Base-by-base conservation (phyloP, 2,329 filamentous ascomycete genomes). In the Phialophora verrucosa region DNA sequence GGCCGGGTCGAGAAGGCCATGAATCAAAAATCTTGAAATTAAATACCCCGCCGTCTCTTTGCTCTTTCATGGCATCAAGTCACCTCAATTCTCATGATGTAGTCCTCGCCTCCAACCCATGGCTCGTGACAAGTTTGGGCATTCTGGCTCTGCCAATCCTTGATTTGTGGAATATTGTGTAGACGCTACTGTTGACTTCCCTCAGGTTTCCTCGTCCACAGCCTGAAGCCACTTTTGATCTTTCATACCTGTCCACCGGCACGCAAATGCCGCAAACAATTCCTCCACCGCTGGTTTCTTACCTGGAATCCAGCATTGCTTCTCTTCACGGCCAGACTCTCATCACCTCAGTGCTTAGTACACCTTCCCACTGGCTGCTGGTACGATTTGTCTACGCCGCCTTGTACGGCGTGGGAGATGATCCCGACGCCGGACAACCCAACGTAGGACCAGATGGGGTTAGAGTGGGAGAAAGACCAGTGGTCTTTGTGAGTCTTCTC, bases 401-500 rank as follows among this genome's bases (percentile, higher is more conserved):
- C 17, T 74, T 88, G 42, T 74, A 72, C 51, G 62, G 70, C 8
- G 42, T 62, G 25, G 65, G 60, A 47, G 67, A 68, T 72, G 65
- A 31, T n/a, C 14, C 14, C 44, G 54, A 23, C 2, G 17, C 25
- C n/a, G 14, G 29, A 35, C 27, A 55, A 31, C 14, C 20, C 32
- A 42, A 17, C 49, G 63, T 2, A 17, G 27, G 8, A 32, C 42
- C 14, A 14, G 32, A 44, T 32, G 25, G 20, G 35, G 54, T 6
- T 47, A 44, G 31, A n/a, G 4, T n/a, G 44, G 17, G 55, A 11
- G 42, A 42, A 4, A 61, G 62, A 53, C 84, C 81, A 58, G 85
- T 97, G 0, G 83, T 97, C 2, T 82, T 97, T 2, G 88, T 95
- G 65, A 96, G 91, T 80, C 97, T 95, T 78, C 80, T 96, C 78